These are phyloP conservation scores for Decorospora gaudefroyi DNA, from an alignment of 2,329 filamentous ascomycete species.

Conservation along the genomic window DNA sequence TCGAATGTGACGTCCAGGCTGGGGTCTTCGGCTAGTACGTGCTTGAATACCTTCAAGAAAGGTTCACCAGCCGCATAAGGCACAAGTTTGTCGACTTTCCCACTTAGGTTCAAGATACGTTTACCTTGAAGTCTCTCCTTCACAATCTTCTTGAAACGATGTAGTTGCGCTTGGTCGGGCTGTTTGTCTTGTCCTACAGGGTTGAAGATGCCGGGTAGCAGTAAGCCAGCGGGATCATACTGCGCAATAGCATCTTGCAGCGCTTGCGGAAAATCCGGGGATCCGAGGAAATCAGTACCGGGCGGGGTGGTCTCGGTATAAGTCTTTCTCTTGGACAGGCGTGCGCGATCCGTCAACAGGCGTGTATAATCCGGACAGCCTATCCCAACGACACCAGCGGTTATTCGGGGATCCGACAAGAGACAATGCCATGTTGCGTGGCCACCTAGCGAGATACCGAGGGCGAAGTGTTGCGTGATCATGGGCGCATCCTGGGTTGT, in stretches of 20 bases:
- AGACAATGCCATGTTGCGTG: slow-evolving; percentile 86
- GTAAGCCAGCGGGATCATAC: slow-evolving; percentile 74
- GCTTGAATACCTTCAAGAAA: slow-evolving; percentile 66
- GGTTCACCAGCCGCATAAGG: slow-evolving; percentile 65
- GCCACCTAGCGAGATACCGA: slow-evolving; percentile 85
- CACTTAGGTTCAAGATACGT: slow-evolving; percentile 48
- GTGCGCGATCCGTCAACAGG: slow-evolving; percentile 79
- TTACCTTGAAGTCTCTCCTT: slow-evolving; percentile 56
- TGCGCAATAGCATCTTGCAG: slow-evolving; percentile 66
- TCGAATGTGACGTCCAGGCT: slow-evolving; percentile 60
- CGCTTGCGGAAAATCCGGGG: slow-evolving; percentile 72
- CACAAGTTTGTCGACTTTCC: slow-evolving; percentile 74
- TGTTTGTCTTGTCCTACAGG: slow-evolving; percentile 33
- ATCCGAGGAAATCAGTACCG: slow-evolving; percentile 72
- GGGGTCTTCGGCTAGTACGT: slow-evolving; percentile 58
- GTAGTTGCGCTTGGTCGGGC: slow-evolving; percentile 42
- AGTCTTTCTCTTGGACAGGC: slow-evolving; percentile 66
- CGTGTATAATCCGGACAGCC: slow-evolving; percentile 87
- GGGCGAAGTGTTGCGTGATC: slow-evolving; percentile 68
- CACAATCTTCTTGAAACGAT: slow-evolving; percentile 30
- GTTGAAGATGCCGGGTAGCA: slow-evolving; percentile 57
- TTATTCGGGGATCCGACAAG: slow-evolving; percentile 76
- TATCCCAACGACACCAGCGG: slow-evolving; percentile 77
- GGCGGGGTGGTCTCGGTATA: slow-evolving; percentile 61
- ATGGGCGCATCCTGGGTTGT: slow-evolving; percentile 50